Evolutionary conservation across 495 filamentous ascomycete genomes (phyloP), one percentile per base, ranked within the genome.

Genomic region (Hypoxylon rickii): DNA sequence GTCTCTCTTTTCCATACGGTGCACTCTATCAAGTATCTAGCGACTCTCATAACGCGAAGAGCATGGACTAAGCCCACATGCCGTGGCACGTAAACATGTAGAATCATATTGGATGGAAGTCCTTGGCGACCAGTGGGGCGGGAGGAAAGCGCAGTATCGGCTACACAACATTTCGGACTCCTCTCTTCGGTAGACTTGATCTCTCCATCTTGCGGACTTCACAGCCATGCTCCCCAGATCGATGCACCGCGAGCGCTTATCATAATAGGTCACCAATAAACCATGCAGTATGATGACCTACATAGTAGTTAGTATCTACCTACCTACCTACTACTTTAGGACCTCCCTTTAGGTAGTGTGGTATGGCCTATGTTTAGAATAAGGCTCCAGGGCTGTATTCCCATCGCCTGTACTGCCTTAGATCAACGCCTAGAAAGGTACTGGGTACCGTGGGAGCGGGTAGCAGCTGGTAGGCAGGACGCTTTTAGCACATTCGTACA

Each of bases 311-410:
- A 31, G 5, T 31, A 31, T 31, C 26, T 31, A n/a, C 26, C 11
- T 31, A 31, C 26, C 5, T 31, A 31, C 26, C 26, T 5, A 31
- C 11, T 11, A 5, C 26, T 5, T n/a, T n/a, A n/a, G n/a, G n/a
- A n/a, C n/a, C n/a, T 12, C n/a, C 32, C n/a, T 7, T 36, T 5
- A 7, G 7, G 32, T 10, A 36, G 3, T 36, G 32, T 36, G 24
- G 8, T 11, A 16, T 26, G 38, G 37, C 51, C 45, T 56, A 56
- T 56, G 46, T 56, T 42, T 55, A 45, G 51, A 56, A 61, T 41
- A 32, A 34, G 51, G 58, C 58, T 55, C n/a, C n/a, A n/a, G 32
- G n/a, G 32, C 32, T 36, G 7, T 10, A 12, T 10, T 36, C 32
- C n/a, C 32, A 12, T 36, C 32, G 13, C 13, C 7, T 10, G 12